phyloP scores from a whole-genome alignment of 768 basidiomycete genomes.

The Boletus rubescentipes region DNA sequence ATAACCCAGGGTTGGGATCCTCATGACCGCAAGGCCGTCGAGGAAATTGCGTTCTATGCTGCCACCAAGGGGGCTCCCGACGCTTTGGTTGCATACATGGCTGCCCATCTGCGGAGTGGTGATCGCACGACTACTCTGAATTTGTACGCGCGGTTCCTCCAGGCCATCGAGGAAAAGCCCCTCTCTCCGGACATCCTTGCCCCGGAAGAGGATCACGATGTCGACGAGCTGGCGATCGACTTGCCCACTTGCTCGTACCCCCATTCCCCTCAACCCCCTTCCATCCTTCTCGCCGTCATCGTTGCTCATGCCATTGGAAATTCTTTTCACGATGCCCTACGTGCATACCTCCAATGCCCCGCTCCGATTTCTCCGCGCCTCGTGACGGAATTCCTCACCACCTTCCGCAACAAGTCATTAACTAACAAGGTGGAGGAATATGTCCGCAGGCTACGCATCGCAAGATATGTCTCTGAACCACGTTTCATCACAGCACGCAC shows the following conservation, averaged over 20 bases:
- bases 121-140: conserved; percentile 44
- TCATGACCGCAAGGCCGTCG: conserved; percentile 31
- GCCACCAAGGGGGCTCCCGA: conserved; percentile 45
- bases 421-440: conserved; percentile 44
- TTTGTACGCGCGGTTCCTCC: conserved; percentile 43
- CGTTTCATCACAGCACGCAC: conserved; percentile 50
- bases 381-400: conserved; percentile 40
- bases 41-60: conserved; percentile 50
- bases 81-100: conserved; percentile 52
- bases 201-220: conserved; percentile 17
- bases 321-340: conserved; percentile 58
- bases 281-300: conserved; percentile 53
- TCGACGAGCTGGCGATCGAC: conserved; percentile 27
- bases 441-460: conserved; percentile 47
- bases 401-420: conserved; percentile 39
- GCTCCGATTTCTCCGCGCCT: conserved; percentile 36
- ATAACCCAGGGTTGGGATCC: conserved; percentile 25
- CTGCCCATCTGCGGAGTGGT: conserved; percentile 39
- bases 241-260: conserved; percentile 17
- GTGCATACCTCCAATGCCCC: conserved; percentile 38
- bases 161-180: conserved; percentile 18
- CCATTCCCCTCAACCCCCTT: conserved; percentile 19
- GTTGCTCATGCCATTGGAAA: conserved; percentile 60
- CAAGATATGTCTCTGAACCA: conserved; percentile 52
- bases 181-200: conserved; percentile 13